Conservation (phyloP, 2,329 filamentous ascomycete genomes). For the Exophiala spinifera region DNA sequence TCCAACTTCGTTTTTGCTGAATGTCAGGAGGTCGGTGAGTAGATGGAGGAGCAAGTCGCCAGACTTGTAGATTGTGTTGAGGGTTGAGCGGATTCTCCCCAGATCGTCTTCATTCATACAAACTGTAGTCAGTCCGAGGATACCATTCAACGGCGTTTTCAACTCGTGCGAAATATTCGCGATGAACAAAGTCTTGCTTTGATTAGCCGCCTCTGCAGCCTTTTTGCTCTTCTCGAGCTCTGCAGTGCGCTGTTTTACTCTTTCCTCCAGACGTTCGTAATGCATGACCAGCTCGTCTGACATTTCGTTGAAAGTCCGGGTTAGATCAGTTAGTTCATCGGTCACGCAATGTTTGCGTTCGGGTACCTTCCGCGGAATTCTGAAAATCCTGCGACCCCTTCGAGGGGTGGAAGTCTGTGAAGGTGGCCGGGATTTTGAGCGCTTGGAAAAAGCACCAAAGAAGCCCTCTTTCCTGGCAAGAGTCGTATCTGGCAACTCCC, state of each 20-base stretch:
- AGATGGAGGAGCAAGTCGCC: slow-evolving; percentile 80
- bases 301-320: slow-evolving; percentile 88
- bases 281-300: slow-evolving; percentile 84
- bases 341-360: slow-evolving; percentile 72
- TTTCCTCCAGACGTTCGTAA: slow-evolving; percentile 78
- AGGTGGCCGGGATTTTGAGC: slow-evolving; percentile 13
- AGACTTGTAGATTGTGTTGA: slow-evolving; percentile 86
- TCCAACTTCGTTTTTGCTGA: slow-evolving; percentile 92
- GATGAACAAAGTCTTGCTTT: slow-evolving; percentile 96
- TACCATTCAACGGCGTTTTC: slow-evolving; percentile 92
- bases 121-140: slow-evolving; percentile 88
- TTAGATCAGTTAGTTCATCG: slow-evolving; percentile 82
- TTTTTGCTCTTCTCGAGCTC: slow-evolving; percentile 88
- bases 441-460: slow-evolving; percentile 19
- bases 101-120: slow-evolving; percentile 90
- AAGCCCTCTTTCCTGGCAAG: slow-evolving; percentile 36
- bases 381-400: slow-evolving; percentile 52
- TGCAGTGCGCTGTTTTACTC: slow-evolving; percentile 76
- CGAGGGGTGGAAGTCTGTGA: slow-evolving; percentile 19
- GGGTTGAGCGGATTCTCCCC: slow-evolving; percentile 71
- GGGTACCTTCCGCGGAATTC: slow-evolving; percentile 79
- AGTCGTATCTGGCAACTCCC: slow-evolving; percentile 43
- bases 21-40: slow-evolving; percentile 83
- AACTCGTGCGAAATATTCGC: slow-evolving; percentile 87
- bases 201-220: slow-evolving; percentile 89